Base-by-base conservation (phyloP, 2,329 filamentous ascomycete species). In the Helicocarpus griseus region DNA sequence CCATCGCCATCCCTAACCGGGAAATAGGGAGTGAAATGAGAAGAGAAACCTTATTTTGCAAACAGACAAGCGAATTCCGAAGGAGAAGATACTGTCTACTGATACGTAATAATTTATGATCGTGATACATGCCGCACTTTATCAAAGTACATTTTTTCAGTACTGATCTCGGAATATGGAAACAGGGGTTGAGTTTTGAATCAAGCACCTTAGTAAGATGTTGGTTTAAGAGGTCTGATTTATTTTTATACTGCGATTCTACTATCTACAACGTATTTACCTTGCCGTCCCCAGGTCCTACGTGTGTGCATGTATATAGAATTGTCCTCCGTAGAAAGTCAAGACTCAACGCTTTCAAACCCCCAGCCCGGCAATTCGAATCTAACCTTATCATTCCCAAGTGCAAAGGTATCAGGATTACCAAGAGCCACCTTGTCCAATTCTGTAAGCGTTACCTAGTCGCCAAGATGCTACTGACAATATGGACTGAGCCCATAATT, bases 301-400 rank as follows among this genome's bases (percentile, higher is more conserved):
- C n/a, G 2, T 24, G 4, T 9, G 11, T 3, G 6, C 24, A 13
- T 41, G 22, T 13, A 41, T 4, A 26, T n/a, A 26, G 14, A 26
- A 13, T 14, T 21, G n/a, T 24, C 39, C 14, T 7, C 13, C 22
- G n/a, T 26, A 5, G 24, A 11, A 17, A 41, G 4, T 50, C 53
- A 21, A 57, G 52, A 47, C 52, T 53, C 35, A 60, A 41, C 17
- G 60, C 59, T 17, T 49, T n/a, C 59, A 13, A 60, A 58, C 17
- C 57, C 53, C 57, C 56, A 61, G 6, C 56, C 54, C 5, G 59
- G 58, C 31, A 60, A 31, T 13, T 47, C 56, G 17, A 61, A 54
- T 5, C 48, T 52, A 41, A 59, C 58, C 3, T 48, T 54, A 7
- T 56, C 59, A 58, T 4, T 49, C 31, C 53, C 52, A 2, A 41